Percentiles rank a stretch among this genome's conserved stretches.
Evolutionary conservation across 805 yeast genomes (phyloP).

Genomic region (Yarrowia hollandica): DNA sequence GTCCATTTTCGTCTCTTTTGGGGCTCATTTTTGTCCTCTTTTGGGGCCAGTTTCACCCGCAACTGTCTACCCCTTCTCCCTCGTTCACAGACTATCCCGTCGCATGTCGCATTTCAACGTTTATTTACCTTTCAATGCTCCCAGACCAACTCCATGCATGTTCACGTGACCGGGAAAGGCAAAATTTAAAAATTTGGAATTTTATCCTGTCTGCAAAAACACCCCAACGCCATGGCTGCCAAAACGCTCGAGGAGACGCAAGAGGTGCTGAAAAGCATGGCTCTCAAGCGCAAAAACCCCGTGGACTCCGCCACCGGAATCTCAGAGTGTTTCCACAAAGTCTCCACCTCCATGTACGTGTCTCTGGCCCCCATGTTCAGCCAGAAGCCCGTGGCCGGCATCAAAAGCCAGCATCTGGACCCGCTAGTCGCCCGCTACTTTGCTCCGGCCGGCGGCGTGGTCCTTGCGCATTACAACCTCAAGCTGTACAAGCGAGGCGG

Average conservation of each 20-base stretch:
- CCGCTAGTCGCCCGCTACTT: constrained; percentile 84
- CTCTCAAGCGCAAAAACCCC: constrained; percentile 35
- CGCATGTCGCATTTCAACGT: no score
- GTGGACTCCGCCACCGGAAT: constrained; percentile 36
- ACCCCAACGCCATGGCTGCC: constrained; percentile 1
- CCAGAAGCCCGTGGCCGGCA: constrained; percentile 70
- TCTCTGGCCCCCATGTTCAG: constrained; percentile 85
- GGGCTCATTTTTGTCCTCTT: no score
- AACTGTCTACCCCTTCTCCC: no score
- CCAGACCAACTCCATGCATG: no score
- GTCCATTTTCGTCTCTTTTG: no score
- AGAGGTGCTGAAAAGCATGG: constrained; percentile 24
- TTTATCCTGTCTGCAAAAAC: constrained; percentile 3
- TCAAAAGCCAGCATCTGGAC: constrained; percentile 84
- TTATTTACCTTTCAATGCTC: no score
- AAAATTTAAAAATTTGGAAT: constrained; percentile 13
- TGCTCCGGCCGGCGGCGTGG: constrained; percentile 73
- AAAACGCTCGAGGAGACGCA: neutral
- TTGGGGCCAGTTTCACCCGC: no score
- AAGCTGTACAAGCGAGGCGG: constrained; percentile 45
- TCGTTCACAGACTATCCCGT: no score
- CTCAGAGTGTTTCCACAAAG: constrained; percentile 67
- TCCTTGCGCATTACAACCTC: constrained; percentile 74
- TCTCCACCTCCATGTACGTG: constrained; percentile 65
- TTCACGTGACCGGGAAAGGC: constrained; percentile 18